These are phyloP conservation scores for Mortierella sp. DNA, from an alignment of 371 early-diverging fungal species.

Conservation along the genomic window DNA sequence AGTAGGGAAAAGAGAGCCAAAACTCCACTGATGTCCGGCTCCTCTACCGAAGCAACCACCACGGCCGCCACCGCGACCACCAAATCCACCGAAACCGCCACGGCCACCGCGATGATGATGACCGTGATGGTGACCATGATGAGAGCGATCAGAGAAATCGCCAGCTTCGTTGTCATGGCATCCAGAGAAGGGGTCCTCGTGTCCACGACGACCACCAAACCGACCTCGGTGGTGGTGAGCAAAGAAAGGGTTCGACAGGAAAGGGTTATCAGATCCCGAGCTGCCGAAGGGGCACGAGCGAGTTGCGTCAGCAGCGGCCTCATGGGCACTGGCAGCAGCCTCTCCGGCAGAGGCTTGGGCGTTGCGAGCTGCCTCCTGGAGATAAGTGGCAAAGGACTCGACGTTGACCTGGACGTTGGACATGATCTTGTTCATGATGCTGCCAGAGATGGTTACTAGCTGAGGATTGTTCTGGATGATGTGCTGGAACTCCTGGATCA, in stretches of 20 bases:
- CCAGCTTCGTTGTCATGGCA: neutral
- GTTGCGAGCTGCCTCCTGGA: slow-evolving; percentile 21
- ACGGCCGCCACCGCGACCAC: slow-evolving; percentile 37
- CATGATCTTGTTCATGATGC: slow-evolving; percentile 45
- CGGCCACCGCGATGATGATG: slow-evolving; percentile 13
- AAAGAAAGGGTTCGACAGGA: slow-evolving; percentile 25
- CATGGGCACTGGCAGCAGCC: slow-evolving; percentile 31
- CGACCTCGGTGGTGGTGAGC: slow-evolving; percentile 5
- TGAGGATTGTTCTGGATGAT: slow-evolving; percentile 56
- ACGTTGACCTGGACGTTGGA: slow-evolving; percentile 50
- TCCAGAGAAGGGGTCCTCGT: slow-evolving; percentile 26
- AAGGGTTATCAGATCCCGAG: slow-evolving; percentile 19
- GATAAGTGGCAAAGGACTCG: slow-evolving; percentile 38
- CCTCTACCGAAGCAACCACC: slow-evolving; percentile 27
- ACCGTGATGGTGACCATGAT: slow-evolving; percentile 11
- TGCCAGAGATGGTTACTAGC: slow-evolving; percentile 32
- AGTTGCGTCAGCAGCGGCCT: slow-evolving; percentile 25
- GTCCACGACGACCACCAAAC: slow-evolving; percentile 17
- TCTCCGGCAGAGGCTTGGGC: slow-evolving; percentile 1
- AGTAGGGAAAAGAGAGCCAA: slow-evolving; percentile 13
- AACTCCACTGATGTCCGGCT: slow-evolving; percentile 24
- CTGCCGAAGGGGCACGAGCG: slow-evolving; percentile 29
- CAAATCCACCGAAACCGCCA: slow-evolving; percentile 21
- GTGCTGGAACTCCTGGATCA: slow-evolving; percentile 52
- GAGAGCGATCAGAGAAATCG: neutral